Conservation (phyloP, 1,139 yeast species). For the Yamadazyma epiphylla region DNA sequence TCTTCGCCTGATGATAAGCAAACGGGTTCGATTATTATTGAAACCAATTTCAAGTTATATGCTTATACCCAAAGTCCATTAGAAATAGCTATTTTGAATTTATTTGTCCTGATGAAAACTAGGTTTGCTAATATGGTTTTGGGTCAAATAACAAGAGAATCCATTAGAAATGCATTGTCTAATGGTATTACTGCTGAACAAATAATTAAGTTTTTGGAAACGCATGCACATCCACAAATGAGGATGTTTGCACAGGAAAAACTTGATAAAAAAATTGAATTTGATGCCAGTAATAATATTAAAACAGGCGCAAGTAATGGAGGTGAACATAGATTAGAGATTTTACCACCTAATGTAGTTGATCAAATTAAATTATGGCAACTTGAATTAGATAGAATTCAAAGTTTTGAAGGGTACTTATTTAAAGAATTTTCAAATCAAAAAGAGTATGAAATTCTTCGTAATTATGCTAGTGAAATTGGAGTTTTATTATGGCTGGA, state of each 20-base stretch:
- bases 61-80: conserved; percentile 94
- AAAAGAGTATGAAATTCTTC: conserved; percentile 70
- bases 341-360: conserved; percentile 90
- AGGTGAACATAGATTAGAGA: conserved; percentile 49
- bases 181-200: conserved; percentile 97
- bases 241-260: conserved; percentile 63
- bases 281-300: conserved; percentile 54
- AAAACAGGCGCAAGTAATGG: conserved; percentile 47
- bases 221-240: conserved; percentile 96
- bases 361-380: conserved; percentile 97
- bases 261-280: conserved; percentile 62
- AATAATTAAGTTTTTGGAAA: conserved; percentile 79
- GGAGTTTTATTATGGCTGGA: conserved; percentile 90
- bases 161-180: conserved; percentile 74
- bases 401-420: conserved; percentile 81
- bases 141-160: conserved; percentile 90
- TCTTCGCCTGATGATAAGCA: conserved; percentile 14
- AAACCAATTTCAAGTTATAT: conserved; percentile 88
- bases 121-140: conserved; percentile 90
- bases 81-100: conserved; percentile 86
- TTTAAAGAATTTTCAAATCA: conserved; percentile 81
- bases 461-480: conserved; percentile 80
- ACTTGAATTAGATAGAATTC: conserved; percentile 87
- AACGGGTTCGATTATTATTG: conserved; percentile 79
- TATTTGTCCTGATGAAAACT: conserved; percentile 80